Evolutionary conservation across 257 asterid species (phyloP).

Genomic region (Scutellaria barbata): DNA sequence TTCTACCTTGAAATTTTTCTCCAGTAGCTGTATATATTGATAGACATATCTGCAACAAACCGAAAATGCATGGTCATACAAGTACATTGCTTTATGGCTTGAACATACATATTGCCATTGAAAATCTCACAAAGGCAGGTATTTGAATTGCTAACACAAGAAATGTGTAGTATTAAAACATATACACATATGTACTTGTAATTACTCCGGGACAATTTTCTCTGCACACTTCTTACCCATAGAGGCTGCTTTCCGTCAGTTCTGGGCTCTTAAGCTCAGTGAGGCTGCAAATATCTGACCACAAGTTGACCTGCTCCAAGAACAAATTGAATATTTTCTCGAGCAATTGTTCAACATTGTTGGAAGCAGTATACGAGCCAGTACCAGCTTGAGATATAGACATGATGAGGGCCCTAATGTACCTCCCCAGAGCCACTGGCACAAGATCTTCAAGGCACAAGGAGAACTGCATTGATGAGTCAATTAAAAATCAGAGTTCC

Average conservation of each 20-base stretch:
- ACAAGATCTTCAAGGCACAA: slow-evolving; percentile 96
- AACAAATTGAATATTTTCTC: slow-evolving; percentile 87
- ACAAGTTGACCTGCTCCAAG: slow-evolving; percentile 84
- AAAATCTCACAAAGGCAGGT: neutral
- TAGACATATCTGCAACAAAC: slow-evolving; percentile 66
- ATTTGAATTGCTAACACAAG: slow-evolving; percentile 3
- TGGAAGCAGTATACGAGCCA: slow-evolving; percentile 43
- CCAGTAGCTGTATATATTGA: slow-evolving; percentile 75
- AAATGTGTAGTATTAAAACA: slow-evolving; percentile 4
- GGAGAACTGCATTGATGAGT: slow-evolving; percentile 73
- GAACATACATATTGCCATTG: slow-evolving; percentile 13
- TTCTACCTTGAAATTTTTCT: slow-evolving; percentile 78
- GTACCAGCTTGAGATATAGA: slow-evolving; percentile 54
- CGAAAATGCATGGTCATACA: slow-evolving; percentile 6
- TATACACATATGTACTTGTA: neutral
- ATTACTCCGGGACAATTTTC: neutral
- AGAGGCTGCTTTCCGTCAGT: slow-evolving; percentile 73
- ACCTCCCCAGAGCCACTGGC: slow-evolving; percentile 89
- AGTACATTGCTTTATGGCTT: slow-evolving; percentile 17
- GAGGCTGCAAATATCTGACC: slow-evolving; percentile 86
- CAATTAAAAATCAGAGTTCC: slow-evolving; percentile 35
- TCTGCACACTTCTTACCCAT: slow-evolving; percentile 59
- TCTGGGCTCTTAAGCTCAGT: slow-evolving; percentile 83
- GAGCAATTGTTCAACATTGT: slow-evolving; percentile 62
- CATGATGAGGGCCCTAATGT: slow-evolving; percentile 69